Evolutionary conservation across 805 yeast species (phyloP).

Genomic region (Maudiozyma turicensis): DNA sequence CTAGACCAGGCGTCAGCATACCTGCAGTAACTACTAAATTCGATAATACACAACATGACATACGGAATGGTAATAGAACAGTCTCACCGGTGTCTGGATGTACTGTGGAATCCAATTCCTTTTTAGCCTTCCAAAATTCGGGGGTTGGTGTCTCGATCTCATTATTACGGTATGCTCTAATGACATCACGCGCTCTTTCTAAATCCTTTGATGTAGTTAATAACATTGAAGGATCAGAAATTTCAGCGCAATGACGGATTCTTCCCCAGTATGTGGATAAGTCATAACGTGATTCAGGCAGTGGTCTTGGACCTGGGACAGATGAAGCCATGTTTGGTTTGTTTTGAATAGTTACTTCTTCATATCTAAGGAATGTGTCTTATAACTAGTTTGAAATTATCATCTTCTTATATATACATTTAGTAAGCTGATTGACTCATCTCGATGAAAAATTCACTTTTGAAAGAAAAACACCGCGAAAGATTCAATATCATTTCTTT

Average conservation of each 20-base stretch:
- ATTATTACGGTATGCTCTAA: conserved; percentile 70
- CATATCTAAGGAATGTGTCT: not conserved
- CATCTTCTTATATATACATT: not conserved
- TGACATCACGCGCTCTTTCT: conserved; percentile 48
- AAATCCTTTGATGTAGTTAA: conserved; percentile 60
- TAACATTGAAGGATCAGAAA: conserved; percentile 86
- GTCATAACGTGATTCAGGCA: conserved; percentile 77
- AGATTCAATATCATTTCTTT: too few species aligned
- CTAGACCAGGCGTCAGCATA: conserved; percentile 91
- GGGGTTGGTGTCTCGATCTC: conserved; percentile 56
- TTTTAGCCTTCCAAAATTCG: conserved; percentile 82
- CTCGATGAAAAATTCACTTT: too few species aligned
- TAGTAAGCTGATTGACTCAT: too few species aligned
- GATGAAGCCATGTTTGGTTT: conserved; percentile 66
- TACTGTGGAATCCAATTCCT: conserved; percentile 77
- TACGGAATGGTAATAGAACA: conserved; percentile 86
- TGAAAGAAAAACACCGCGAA: too few species aligned
- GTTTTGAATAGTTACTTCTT: not conserved
- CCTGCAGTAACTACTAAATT: conserved; percentile 94
- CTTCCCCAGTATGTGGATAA: conserved; percentile 83
- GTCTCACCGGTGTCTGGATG: conserved; percentile 97
- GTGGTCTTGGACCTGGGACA: conserved; percentile 66
- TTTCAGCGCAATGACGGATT: conserved; percentile 86
- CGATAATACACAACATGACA: conserved; percentile 92
- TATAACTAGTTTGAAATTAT: not conserved